Conservation (phyloP, 495 filamentous ascomycete genomes). For the Bombardia bombarda region DNA sequence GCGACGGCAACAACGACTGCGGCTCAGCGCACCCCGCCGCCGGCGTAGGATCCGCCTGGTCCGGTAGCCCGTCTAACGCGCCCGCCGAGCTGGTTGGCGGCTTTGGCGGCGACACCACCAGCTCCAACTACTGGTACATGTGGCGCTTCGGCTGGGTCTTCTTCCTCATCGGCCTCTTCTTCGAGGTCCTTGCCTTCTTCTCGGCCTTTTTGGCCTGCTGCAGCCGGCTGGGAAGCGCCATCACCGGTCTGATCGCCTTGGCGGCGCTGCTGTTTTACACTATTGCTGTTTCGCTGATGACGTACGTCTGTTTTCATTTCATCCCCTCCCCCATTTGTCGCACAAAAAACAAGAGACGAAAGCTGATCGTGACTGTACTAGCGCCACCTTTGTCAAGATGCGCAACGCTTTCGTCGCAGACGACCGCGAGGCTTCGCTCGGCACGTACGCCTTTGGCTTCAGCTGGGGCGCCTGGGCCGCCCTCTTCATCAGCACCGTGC, state of each 20-base stretch:
- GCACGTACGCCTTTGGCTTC: slow-evolving; percentile 72
- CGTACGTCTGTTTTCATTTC: too few relatives aligned
- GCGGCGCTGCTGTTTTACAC: slow-evolving; percentile 37
- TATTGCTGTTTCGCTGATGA: slow-evolving; percentile 44
- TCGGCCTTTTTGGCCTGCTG: slow-evolving; percentile 42
- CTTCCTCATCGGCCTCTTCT: slow-evolving; percentile 62
- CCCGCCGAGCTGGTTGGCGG: slow-evolving; percentile 34
- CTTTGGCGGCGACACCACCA: slow-evolving; percentile 41
- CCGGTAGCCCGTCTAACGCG: slow-evolving; percentile 24
- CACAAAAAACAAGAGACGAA: neutral
- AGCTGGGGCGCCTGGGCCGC: slow-evolving; percentile 73
- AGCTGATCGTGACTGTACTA: slow-evolving; percentile 17
- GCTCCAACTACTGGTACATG: slow-evolving; percentile 43
- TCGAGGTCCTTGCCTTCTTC: slow-evolving; percentile 48
- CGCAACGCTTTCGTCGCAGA: slow-evolving; percentile 59
- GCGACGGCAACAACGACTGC: slow-evolving; percentile 40
- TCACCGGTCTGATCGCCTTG: slow-evolving; percentile 30
- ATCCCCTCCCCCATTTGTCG: too few relatives aligned
- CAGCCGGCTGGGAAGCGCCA: slow-evolving; percentile 38
- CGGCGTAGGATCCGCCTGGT: slow-evolving; percentile 45
- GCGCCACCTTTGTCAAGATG: slow-evolving; percentile 62
- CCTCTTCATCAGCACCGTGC: slow-evolving; percentile 59
- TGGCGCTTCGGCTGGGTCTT: slow-evolving; percentile 65
- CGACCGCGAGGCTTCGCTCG: slow-evolving; percentile 53
- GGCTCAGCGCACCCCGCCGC: slow-evolving; percentile 33